These are phyloP conservation scores for Diplosphaera chodatii DNA, from an alignment of 139 green algal species.

Conservation along the genomic window DNA sequence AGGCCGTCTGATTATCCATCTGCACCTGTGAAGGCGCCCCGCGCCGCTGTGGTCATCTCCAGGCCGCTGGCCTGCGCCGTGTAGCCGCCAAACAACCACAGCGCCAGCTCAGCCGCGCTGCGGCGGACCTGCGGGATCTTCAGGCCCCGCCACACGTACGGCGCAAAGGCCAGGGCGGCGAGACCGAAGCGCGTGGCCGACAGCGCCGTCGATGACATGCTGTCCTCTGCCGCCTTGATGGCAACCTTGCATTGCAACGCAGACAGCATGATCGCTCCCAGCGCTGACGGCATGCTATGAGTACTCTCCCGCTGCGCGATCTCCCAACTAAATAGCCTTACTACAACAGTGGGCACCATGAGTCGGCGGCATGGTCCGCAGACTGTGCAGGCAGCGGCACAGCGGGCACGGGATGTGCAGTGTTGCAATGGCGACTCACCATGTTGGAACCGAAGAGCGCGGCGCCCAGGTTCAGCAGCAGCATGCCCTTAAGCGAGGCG, in stretches of 20 bases:
- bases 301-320: no score
- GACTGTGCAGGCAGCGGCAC: no score
- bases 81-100: constrained; percentile 30
- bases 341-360: no score
- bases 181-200: constrained; percentile 27
- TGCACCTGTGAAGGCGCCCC: constrained; percentile 29
- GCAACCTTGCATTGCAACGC: no score
- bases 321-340: no score
- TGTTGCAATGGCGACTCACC: no score
- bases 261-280: no score
- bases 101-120: constrained; percentile 23
- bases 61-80: constrained; percentile 20
- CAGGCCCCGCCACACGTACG: constrained; percentile 7
- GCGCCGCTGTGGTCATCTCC: constrained; percentile 14
- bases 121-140: constrained; percentile 2
- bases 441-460: constrained; percentile 37
- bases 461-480: constrained; percentile 33
- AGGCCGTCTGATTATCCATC: no score
- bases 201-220: constrained; percentile 9
- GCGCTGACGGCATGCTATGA: no score
- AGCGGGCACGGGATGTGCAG: no score
- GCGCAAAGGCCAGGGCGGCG: constrained; percentile 24
- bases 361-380: no score
- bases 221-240: constrained; percentile 22
- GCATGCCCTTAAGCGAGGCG: constrained; percentile 21